Percentiles rank a stretch among this genome's conserved stretches.
phyloP scores from a whole-genome alignment of 306 rosid species.

The Casuarina cunninghamiana region DNA sequence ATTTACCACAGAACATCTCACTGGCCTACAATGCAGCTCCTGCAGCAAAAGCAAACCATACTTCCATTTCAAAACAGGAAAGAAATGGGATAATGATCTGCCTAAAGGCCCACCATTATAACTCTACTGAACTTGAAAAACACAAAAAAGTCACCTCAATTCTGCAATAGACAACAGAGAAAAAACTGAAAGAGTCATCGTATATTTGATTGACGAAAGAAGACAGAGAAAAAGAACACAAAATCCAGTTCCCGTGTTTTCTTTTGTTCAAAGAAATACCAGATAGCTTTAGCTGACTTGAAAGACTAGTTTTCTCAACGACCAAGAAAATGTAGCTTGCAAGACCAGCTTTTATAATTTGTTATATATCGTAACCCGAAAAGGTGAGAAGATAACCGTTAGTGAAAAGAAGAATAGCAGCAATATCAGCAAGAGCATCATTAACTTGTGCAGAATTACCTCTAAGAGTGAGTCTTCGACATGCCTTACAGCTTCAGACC shows the following conservation, averaged over 20 bases:
- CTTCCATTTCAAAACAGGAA: not conserved
- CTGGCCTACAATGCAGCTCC: conserved; percentile 10
- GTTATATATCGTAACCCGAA: too few relatives aligned
- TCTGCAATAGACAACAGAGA: not conserved
- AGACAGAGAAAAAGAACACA: not conserved
- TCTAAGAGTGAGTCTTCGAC: not conserved
- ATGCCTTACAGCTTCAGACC: not conserved
- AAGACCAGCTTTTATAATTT: too few relatives aligned
- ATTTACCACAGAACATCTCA: not conserved
- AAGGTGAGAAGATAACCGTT: too few relatives aligned
- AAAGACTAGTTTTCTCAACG: not conserved
- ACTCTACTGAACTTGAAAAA: not conserved
- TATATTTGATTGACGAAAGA: not conserved
- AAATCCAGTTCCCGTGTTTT: not conserved
- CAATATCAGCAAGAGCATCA: not conserved
- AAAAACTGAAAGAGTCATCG: not conserved
- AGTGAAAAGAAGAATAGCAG: not conserved
- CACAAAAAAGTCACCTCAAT: not conserved
- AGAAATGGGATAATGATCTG: not conserved
- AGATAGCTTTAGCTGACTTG: not conserved
- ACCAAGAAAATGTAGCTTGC: not conserved
- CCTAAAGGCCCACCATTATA: not conserved
- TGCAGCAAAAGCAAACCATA: conserved; percentile 5
- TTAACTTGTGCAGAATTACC: not conserved
- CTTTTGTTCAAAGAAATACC: not conserved